Evolutionary conservation across 768 basidiomycete species (phyloP).

Genomic region (Dendrothele bispora): DNA sequence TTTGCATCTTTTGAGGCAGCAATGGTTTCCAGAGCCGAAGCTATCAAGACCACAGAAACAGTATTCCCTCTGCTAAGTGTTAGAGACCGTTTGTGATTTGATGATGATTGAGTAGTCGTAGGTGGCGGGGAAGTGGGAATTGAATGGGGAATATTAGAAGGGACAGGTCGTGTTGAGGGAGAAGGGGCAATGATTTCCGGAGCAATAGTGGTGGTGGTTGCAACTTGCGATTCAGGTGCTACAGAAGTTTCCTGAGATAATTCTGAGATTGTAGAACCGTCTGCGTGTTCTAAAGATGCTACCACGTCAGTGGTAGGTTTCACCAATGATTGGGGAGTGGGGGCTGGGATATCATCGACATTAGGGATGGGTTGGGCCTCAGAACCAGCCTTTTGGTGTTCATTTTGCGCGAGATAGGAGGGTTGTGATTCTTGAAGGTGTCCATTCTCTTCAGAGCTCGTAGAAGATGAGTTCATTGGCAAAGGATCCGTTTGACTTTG

Average conservation of each 20-base stretch:
- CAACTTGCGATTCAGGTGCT: neutral
- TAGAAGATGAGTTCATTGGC: too few relatives aligned
- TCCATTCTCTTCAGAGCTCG: too few relatives aligned
- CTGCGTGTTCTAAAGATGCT: too few relatives aligned
- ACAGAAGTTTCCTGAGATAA: neutral
- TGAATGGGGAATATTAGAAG: neutral
- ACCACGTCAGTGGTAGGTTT: too few relatives aligned
- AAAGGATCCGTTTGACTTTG: too few relatives aligned
- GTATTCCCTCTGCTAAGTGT: slow-evolving; percentile 68
- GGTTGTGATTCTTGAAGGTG: too few relatives aligned
- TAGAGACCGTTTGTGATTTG: slow-evolving; percentile 53
- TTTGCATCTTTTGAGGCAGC: slow-evolving; percentile 87
- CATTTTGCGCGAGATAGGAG: too few relatives aligned
- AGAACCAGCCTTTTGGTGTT: too few relatives aligned
- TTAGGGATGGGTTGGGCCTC: too few relatives aligned
- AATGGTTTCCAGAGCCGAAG: slow-evolving; percentile 85
- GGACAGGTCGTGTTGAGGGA: neutral
- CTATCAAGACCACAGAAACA: slow-evolving; percentile 78
- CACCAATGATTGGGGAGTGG: too few relatives aligned
- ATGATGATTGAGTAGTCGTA: slow-evolving; percentile 9
- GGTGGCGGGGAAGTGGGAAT: slow-evolving; percentile 1
- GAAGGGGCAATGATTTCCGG: neutral
- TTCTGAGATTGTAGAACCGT: too few relatives aligned
- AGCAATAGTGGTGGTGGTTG: neutral
- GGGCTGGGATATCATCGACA: too few relatives aligned